These are phyloP conservation scores for Gossypium ekmanianum DNA, from an alignment of 345 rosid genomes.

Conservation along the genomic window DNA sequence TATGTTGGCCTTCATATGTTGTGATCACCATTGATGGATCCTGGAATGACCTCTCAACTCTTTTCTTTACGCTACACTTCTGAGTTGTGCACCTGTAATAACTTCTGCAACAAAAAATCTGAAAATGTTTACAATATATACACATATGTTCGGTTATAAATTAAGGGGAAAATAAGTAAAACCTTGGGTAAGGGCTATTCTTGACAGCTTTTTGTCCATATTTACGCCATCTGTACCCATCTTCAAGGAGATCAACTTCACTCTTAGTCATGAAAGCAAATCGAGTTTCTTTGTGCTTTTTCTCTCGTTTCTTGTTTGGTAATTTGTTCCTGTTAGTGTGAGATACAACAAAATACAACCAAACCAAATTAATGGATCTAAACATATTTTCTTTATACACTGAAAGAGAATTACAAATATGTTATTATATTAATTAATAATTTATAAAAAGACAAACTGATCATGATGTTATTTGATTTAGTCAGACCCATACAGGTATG, in stretches of 20 bases:
- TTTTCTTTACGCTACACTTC: slow-evolving; percentile 78
- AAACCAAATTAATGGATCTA: no score
- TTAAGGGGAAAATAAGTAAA: neutral
- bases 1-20: slow-evolving; percentile 88
- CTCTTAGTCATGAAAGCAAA: slow-evolving; percentile 84
- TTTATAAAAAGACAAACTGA: no score
- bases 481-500: no score
- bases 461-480: no score
- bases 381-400: no score
- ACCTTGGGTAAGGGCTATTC: slow-evolving; percentile 78
- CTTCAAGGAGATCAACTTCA: slow-evolving; percentile 81
- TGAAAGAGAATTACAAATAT: no score
- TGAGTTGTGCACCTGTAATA: slow-evolving; percentile 91
- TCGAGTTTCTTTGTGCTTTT: slow-evolving; percentile 59
- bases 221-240: slow-evolving; percentile 86
- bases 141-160: neutral
- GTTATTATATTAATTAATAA: no score
- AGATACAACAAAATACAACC: no score
- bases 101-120: slow-evolving; percentile 41
- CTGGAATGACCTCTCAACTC: slow-evolving; percentile 79
- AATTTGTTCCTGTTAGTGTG: slow-evolving; percentile 29
- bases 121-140: neutral
- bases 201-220: slow-evolving; percentile 86
- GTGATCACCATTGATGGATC: slow-evolving; percentile 84
- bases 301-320: slow-evolving; percentile 52